A percentile compares a stretch with the other conserved stretches of the same genome.
phyloP scores from a whole-genome alignment of 2,329 filamentous ascomycete species.

The Hysterium pulicare region DNA sequence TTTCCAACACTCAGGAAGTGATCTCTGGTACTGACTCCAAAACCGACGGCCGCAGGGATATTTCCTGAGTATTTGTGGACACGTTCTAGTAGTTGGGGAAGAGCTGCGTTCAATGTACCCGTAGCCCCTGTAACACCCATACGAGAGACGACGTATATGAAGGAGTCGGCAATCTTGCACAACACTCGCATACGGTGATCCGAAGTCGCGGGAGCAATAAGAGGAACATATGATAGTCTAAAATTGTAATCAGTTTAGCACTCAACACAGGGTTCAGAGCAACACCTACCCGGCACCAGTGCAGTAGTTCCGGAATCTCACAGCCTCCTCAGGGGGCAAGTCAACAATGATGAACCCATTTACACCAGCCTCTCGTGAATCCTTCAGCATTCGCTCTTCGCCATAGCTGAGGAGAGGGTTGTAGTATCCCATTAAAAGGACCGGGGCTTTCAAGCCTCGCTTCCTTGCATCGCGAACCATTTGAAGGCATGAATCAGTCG shows the following conservation, averaged over 20 bases:
- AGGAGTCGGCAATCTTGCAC: slow-evolving; percentile 94
- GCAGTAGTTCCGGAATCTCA: slow-evolving; percentile 85
- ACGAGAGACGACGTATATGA: slow-evolving; percentile 96
- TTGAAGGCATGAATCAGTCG: slow-evolving; percentile 71
- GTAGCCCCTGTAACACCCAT: slow-evolving; percentile 95
- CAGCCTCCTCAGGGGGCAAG: slow-evolving; percentile 89
- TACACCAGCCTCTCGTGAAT: slow-evolving; percentile 78
- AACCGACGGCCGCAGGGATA: slow-evolving; percentile 87
- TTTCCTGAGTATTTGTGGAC: slow-evolving; percentile 92
- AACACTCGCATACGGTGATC: slow-evolving; percentile 92
- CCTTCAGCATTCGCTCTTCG: slow-evolving; percentile 80
- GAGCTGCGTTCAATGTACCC: slow-evolving; percentile 73
- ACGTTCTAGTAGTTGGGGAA: slow-evolving; percentile 76
- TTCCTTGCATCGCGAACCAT: slow-evolving; percentile 80
- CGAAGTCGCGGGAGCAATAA: slow-evolving; percentile 91
- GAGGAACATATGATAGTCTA: slow-evolving; percentile 89
- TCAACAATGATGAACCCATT: slow-evolving; percentile 98
- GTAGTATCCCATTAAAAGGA: slow-evolving; percentile 98
- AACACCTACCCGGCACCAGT: slow-evolving; percentile 64
- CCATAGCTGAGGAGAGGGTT: slow-evolving; percentile 94
- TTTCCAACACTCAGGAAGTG: slow-evolving; percentile 84
- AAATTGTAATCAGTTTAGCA: slow-evolving; percentile 10
- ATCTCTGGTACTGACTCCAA: slow-evolving; percentile 91
- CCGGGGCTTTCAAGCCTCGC: slow-evolving; percentile 73
- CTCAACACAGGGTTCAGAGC: background rate